These are phyloP conservation scores for Cercospora zeae-maydis DNA, from an alignment of 2,329 filamentous ascomycete genomes.

Conservation along the genomic window DNA sequence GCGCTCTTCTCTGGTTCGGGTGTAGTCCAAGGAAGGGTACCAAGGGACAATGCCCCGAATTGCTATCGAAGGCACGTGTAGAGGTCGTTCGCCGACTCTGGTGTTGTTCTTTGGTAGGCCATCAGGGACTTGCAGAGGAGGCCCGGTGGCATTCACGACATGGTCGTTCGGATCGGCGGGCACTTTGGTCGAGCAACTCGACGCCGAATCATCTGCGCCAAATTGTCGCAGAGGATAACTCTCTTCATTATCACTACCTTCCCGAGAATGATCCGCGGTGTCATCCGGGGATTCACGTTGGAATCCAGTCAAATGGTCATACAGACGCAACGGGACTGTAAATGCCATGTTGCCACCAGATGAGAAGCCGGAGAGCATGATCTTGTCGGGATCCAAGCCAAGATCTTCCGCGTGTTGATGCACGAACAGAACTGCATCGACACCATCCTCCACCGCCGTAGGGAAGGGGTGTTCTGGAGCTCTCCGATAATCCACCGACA, in stretches of 20 bases:
- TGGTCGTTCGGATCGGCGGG: slow-evolving; percentile 14
- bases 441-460: slow-evolving; percentile 61
- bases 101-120: slow-evolving; percentile 11
- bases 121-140: slow-evolving; percentile 13
- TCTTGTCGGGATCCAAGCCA: slow-evolving; percentile 54
- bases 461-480: slow-evolving; percentile 62
- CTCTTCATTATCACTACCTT: neutral
- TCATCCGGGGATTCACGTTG: slow-evolving; percentile 18
- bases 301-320: slow-evolving; percentile 44
- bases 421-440: slow-evolving; percentile 58
- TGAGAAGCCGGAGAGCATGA: slow-evolving; percentile 60
- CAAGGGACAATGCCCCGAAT: slow-evolving; percentile 58
- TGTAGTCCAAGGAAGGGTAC: slow-evolving; percentile 62
- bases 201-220: slow-evolving; percentile 13
- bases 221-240: neutral
- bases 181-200: slow-evolving; percentile 22
- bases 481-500: slow-evolving; percentile 59
- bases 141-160: slow-evolving; percentile 14
- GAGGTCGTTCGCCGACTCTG: slow-evolving; percentile 10
- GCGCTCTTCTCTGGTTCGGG: slow-evolving; percentile 57
- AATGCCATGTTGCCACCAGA: slow-evolving; percentile 62
- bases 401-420: slow-evolving; percentile 55
- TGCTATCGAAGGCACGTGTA: slow-evolving; percentile 36
- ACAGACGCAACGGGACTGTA: slow-evolving; percentile 57
- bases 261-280: neutral